Evolutionary conservation across 176 grass and related monocot genomes (phyloP).

Genomic region (Ensete glaucum): DNA sequence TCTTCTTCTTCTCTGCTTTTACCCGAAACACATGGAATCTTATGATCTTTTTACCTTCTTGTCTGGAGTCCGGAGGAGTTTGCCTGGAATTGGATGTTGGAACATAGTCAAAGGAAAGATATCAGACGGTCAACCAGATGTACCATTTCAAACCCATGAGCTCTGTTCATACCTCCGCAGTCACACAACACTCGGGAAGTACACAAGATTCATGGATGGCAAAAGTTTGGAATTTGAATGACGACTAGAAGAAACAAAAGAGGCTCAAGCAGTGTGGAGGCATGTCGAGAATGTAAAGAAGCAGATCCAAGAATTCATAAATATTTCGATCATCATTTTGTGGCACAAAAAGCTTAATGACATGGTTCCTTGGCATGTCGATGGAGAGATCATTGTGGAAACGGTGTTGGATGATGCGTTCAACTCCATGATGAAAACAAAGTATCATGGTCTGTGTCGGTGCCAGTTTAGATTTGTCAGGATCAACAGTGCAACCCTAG

Average conservation of each 20-base stretch:
- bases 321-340: too few relatives aligned
- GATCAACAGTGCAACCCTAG: too few relatives aligned
- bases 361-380: too few relatives aligned
- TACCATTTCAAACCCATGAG: neutral
- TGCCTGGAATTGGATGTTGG: conserved; percentile 16
- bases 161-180: neutral
- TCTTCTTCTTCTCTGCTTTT: neutral
- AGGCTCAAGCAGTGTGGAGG: too few relatives aligned
- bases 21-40: conserved; percentile 14
- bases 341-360: too few relatives aligned
- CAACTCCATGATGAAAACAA: too few relatives aligned
- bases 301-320: too few relatives aligned
- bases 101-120: conserved; percentile 19
- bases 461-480: too few relatives aligned
- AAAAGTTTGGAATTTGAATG: neutral
- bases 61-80: conserved; percentile 5
- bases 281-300: too few relatives aligned
- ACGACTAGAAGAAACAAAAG: neutral
- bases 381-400: too few relatives aligned
- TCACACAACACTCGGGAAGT: neutral
- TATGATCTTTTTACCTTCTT: conserved; percentile 18
- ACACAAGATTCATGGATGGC: neutral
- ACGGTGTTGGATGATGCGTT: too few relatives aligned
- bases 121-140: neutral
- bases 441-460: too few relatives aligned